phyloP scores from a whole-genome alignment of 352 stramenopile genomes.

The Thalassiosira mediterranea region DNA sequence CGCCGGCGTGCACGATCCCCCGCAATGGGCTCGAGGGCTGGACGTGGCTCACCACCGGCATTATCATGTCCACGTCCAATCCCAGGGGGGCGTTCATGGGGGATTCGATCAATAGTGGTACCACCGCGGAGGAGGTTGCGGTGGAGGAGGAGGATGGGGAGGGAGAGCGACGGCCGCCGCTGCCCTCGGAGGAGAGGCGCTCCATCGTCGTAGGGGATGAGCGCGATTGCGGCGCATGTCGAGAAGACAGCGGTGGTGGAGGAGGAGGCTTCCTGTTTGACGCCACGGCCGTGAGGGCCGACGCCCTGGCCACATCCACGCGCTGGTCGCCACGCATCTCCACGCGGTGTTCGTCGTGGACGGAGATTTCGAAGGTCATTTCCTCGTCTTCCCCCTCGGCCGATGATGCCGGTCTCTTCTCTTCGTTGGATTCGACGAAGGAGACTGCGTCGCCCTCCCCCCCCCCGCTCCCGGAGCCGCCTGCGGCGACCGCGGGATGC shows the following conservation, averaged over 20 bases:
- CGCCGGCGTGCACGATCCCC: not conserved
- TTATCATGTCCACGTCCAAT: conserved; percentile 18
- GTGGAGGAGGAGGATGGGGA: no score
- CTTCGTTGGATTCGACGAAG: not conserved
- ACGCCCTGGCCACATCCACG: not conserved
- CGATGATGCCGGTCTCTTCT: not conserved
- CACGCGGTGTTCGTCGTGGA: not conserved
- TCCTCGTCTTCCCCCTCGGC: not conserved
- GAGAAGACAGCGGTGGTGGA: no score
- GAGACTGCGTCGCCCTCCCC: not conserved
- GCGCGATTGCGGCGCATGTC: no score
- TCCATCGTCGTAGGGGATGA: no score
- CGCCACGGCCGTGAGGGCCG: no score
- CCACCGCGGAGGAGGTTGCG: no score
- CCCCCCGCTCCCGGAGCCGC: no score
- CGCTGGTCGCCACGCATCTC: no score
- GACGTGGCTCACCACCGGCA: conserved; percentile 11
- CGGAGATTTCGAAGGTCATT: not conserved
- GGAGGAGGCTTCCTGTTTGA: not conserved
- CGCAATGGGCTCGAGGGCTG: conserved; percentile 3
- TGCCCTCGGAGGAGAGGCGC: no score
- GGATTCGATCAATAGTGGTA: not conserved
- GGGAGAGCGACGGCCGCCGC: no score
- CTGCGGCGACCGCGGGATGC: no score
- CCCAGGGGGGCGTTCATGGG: not conserved